Evolutionary conservation across 805 yeast genomes (phyloP), one percentile per base, ranked within the genome.

Genomic region (Cyberlindnera amylophila): DNA sequence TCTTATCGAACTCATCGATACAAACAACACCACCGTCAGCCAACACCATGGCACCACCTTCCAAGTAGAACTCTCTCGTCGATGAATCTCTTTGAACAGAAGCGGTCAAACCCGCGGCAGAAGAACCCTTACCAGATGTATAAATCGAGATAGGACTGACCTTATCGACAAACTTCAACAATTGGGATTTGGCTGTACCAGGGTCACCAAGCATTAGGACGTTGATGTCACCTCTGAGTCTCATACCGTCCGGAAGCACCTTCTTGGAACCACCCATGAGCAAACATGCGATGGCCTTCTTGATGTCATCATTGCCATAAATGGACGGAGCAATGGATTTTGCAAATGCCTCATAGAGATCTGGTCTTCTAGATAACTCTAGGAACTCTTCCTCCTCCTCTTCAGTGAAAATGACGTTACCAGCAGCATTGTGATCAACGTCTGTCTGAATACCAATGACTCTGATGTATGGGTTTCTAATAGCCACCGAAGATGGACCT

Each of bases 11-110:
- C 74, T 93, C 99, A 71, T 93, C 99, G 59, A 93, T 93, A 74
- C 98, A 93, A 36, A 91, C 97, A 38, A 93, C 97, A 52, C 99
- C 99, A 31, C 98, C 98, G 67, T 93, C 99, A 0, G 99, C 99
- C 38, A 93, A 71, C n/a, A 93, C 99, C 97, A 93, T 90, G 8
- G 99, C 99, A 66, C 99, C 99, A 46, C 99, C 99, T 74, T 93
- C 99, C 41, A 93, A 70, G 62, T 86, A 91, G 63, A 91, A 93
- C 55, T 93, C 99, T 50, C 96, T 71, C 0, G 96, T 86, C 18
- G 72, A 70, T 1, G 87, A 74, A 62, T 93, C 98, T 62, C 96
- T 76, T 67, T 91, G 99, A 15, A 93, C 98, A 14, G 96, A 84
- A 0, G 99, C 99, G 2, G 99, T 93, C 65, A 93, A 75, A 80